These are phyloP conservation scores for Pichia ethanolica DNA, from an alignment of 805 yeast species.

Conservation along the genomic window DNA sequence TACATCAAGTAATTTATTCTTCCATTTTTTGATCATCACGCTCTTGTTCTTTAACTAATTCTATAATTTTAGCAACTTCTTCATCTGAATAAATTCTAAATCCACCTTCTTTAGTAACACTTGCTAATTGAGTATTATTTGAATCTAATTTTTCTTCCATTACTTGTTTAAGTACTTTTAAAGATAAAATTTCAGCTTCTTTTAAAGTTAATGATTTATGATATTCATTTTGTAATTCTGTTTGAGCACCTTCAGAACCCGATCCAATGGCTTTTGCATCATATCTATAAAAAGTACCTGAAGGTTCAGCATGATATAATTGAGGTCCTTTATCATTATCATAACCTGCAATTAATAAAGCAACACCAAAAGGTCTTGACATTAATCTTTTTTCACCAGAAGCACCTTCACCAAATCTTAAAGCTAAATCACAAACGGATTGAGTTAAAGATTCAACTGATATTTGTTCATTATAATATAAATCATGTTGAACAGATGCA, in stretches of 20 bases:
- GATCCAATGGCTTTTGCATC: slow-evolving; percentile 99
- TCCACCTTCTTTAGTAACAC: slow-evolving; percentile 81
- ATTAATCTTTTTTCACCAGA: slow-evolving; percentile 89
- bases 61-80: slow-evolving; percentile 76
- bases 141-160: slow-evolving; percentile 98
- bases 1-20: not conserved
- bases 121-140: slow-evolving; percentile 89
- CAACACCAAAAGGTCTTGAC: slow-evolving; percentile 99
- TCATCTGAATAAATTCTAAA: slow-evolving; percentile 79
- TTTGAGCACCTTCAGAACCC: slow-evolving; percentile 98
- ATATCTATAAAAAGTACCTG: slow-evolving; percentile 95
- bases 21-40: slow-evolving; percentile 28
- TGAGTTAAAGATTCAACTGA: slow-evolving; percentile 92
- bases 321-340: slow-evolving; percentile 94
- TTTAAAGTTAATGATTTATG: slow-evolving; percentile 83
- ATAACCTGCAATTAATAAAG: slow-evolving; percentile 87
- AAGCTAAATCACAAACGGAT: slow-evolving; percentile 92
- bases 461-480: slow-evolving; percentile 88
- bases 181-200: slow-evolving; percentile 86
- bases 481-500: slow-evolving; percentile 74
- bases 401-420: slow-evolving; percentile 96
- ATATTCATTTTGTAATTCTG: slow-evolving; percentile 94
- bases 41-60: slow-evolving; percentile 64
- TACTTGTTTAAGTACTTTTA: slow-evolving; percentile 90
- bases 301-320: slow-evolving; percentile 96